Evolutionary conservation across 169 alveolate genomes (phyloP).

Genomic region (Plasmodium gallinaceum): DNA sequence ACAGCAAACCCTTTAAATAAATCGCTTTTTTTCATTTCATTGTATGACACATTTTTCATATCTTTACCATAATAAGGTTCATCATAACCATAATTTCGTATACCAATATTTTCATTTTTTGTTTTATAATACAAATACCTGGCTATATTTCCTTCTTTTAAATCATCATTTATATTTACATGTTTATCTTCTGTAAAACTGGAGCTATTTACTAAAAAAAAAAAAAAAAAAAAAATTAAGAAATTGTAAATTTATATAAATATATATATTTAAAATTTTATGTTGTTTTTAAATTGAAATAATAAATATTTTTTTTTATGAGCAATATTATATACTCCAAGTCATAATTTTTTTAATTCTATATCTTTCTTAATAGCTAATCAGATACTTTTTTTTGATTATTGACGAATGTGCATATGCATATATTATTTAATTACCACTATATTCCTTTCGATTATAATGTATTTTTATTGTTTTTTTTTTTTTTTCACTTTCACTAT

Average conservation of each 20-base stretch:
- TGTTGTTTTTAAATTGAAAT: too few relatives aligned
- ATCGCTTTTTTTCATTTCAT: constrained; percentile 41
- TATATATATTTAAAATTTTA: too few relatives aligned
- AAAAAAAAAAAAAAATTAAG: neutral
- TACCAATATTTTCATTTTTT: neutral
- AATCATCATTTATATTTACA: constrained; percentile 6
- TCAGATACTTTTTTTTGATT: too few relatives aligned
- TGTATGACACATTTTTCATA: constrained; percentile 32
- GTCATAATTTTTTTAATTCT: too few relatives aligned
- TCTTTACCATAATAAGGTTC: constrained; percentile 62
- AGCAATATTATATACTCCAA: too few relatives aligned
- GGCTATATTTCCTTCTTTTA: constrained; percentile 23
- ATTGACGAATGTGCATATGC: neutral
- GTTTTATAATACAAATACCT: constrained; percentile 51
- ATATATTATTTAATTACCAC: constrained; percentile 18
- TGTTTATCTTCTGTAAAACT: constrained; percentile 1
- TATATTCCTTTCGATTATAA: constrained; percentile 20
- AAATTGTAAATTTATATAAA: neutral
- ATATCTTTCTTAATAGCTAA: too few relatives aligned
- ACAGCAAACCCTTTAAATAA: constrained; percentile 54
- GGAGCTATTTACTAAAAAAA: constrained; percentile 13
- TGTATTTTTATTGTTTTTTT: constrained; percentile 44
- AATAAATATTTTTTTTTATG: too few relatives aligned
- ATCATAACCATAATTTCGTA: constrained; percentile 22
- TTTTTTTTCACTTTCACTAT: constrained; percentile 6